phyloP scores from a whole-genome alignment of 2,329 filamentous ascomycete genomes.

The Botrytis galanthina region DNA sequence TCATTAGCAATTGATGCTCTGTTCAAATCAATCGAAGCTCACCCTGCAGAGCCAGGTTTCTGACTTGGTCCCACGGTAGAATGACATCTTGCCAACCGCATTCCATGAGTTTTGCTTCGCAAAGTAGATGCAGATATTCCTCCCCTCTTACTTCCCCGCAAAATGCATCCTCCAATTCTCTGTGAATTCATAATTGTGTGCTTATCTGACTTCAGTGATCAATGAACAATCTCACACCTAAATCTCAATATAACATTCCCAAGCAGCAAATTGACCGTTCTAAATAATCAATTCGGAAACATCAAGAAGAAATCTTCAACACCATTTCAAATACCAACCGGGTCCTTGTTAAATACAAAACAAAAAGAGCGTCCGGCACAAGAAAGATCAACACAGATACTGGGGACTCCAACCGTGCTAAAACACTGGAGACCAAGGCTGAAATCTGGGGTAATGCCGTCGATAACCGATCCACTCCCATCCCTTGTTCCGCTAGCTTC shows the following conservation, averaged over 20 bases:
- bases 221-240: background rate
- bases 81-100: slow-evolving; percentile 28
- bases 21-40: background rate
- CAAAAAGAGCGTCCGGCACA: background rate
- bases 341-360: background rate
- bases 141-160: background rate
- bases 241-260: background rate
- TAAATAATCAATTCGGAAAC: background rate
- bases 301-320: background rate
- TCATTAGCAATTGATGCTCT: slow-evolving; percentile 26
- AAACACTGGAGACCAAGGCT: slow-evolving; percentile 11
- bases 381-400: background rate
- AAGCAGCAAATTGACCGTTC: background rate
- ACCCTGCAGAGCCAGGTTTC: slow-evolving; percentile 35
- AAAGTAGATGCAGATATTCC: background rate
- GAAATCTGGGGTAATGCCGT: slow-evolving; percentile 18
- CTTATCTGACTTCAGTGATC: background rate
- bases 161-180: slow-evolving; percentile 13
- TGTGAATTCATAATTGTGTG: slow-evolving; percentile 19
- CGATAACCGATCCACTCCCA: slow-evolving; percentile 1
- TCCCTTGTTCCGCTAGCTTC: background rate
- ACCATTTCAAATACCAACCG: background rate
- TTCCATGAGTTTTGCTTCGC: background rate
- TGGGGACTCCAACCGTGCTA: slow-evolving; percentile 3
- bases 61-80: slow-evolving; percentile 32